These are phyloP conservation scores for Wallacemonas sp. DNA, from an alignment of 208 protist genomes.

Conservation along the genomic window DNA sequence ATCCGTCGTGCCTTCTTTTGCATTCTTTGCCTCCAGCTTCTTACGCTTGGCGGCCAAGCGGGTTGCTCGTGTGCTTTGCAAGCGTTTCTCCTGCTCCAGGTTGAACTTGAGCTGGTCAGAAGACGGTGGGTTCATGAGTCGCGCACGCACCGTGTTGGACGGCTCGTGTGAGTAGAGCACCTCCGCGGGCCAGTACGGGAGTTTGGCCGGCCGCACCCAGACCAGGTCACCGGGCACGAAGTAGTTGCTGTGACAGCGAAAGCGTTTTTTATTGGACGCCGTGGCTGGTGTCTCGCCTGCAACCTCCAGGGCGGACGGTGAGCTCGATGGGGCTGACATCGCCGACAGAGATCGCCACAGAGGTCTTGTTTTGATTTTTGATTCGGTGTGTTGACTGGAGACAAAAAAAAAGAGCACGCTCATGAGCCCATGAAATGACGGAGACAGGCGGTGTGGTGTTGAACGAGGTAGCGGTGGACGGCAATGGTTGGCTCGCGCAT, in stretches of 20 bases:
- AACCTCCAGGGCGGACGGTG: not conserved
- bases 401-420: too few relatives aligned
- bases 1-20: not conserved
- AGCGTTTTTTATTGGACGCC: constrained; percentile 19
- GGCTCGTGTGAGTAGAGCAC: constrained; percentile 57
- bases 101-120: constrained; percentile 39
- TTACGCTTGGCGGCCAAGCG: constrained; percentile 20
- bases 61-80: constrained; percentile 14
- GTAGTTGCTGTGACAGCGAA: constrained; percentile 70
- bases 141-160: constrained; percentile 58
- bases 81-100: constrained; percentile 34
- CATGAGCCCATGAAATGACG: too few relatives aligned
- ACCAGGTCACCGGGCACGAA: constrained; percentile 82
- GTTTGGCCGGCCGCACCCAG: constrained; percentile 68
- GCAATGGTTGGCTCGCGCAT: too few relatives aligned
- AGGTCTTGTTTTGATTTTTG: too few relatives aligned
- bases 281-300: not conserved
- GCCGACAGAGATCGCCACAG: too few relatives aligned
- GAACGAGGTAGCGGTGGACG: too few relatives aligned
- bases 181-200: constrained; percentile 90
- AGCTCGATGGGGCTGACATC: not conserved
- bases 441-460: too few relatives aligned
- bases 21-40: constrained; percentile 19
- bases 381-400: too few relatives aligned
- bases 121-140: constrained; percentile 55